These are phyloP conservation scores for Alternaria gansuensis DNA, from an alignment of 2,329 filamentous ascomycete species.

Conservation along the genomic window DNA sequence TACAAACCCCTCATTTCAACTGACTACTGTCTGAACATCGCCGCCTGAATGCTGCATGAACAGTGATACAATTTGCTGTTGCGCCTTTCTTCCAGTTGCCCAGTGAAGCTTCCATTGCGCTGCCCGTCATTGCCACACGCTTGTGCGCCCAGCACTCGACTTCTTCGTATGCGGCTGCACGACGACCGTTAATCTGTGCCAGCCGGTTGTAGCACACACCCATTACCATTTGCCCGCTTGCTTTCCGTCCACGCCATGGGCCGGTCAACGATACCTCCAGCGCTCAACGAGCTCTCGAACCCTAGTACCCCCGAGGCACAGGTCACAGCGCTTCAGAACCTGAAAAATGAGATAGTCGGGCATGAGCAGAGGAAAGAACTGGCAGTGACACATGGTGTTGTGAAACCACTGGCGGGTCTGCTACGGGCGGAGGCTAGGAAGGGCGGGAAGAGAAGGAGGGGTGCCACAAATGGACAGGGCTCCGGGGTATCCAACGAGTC, in stretches of 20 bases:
- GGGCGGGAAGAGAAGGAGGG: slow-evolving; percentile 59
- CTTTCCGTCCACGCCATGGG: slow-evolving; percentile 40
- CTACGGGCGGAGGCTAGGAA: slow-evolving; percentile 57
- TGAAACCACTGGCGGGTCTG: slow-evolving; percentile 68
- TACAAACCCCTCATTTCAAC: not conserved
- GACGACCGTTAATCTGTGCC: slow-evolving; percentile 18
- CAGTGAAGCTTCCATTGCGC: slow-evolving; percentile 10
- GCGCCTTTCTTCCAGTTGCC: slow-evolving; percentile 25
- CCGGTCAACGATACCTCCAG: slow-evolving; percentile 47
- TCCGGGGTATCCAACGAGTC: slow-evolving; percentile 20
- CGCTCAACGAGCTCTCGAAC: slow-evolving; percentile 51
- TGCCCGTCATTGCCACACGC: slow-evolving; percentile 13
- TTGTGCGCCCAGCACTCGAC: slow-evolving; percentile 13
- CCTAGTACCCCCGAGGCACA: slow-evolving; percentile 53
- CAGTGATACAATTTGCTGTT: slow-evolving; percentile 17
- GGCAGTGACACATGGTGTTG: slow-evolving; percentile 74
- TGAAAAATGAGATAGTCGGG: slow-evolving; percentile 92
- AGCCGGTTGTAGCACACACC: slow-evolving; percentile 21
- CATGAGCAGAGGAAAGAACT: slow-evolving; percentile 86
- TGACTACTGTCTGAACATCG: not conserved
- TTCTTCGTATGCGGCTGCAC: slow-evolving; percentile 16
- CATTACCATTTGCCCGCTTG: slow-evolving; percentile 17
- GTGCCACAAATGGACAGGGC: slow-evolving; percentile 48
- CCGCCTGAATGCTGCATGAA: slow-evolving; percentile 10
- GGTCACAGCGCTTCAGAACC: slow-evolving; percentile 68